phyloP scores from a whole-genome alignment of 441 rosid genomes.

The Corymbia citriodora region DNA sequence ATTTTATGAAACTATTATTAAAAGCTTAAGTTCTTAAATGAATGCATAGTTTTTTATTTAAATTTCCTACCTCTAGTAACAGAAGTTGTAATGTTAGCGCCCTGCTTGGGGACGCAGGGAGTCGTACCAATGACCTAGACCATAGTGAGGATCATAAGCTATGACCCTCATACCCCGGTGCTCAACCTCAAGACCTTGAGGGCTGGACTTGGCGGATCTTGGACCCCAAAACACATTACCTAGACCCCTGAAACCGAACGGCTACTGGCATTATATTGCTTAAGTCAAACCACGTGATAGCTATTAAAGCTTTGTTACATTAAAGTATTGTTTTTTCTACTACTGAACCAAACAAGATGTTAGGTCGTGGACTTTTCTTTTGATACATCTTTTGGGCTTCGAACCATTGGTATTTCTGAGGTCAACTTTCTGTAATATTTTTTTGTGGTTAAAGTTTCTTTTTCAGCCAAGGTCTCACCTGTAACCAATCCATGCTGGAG shows the following conservation, averaged over 20 bases:
- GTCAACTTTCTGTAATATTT: no score
- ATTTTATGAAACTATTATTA: no score
- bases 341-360: background rate
- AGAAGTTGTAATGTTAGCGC: background rate
- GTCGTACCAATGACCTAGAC: background rate
- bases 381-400: background rate
- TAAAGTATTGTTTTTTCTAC: background rate
- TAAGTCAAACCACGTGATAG: background rate
- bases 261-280: background rate
- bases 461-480: no score
- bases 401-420: no score
- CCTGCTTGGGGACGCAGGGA: background rate
- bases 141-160: background rate
- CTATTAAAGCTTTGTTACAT: background rate
- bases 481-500: no score
- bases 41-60: no score
- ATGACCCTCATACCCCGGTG: background rate
- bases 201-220: background rate
- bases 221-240: background rate
- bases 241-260: background rate
- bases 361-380: background rate
- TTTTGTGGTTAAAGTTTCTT: no score
- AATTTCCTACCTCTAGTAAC: background rate
- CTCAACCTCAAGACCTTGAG: background rate
- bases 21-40: no score